Conservation (phyloP, 1,139 yeast species). For the Suhomyces guaymorum region DNA sequence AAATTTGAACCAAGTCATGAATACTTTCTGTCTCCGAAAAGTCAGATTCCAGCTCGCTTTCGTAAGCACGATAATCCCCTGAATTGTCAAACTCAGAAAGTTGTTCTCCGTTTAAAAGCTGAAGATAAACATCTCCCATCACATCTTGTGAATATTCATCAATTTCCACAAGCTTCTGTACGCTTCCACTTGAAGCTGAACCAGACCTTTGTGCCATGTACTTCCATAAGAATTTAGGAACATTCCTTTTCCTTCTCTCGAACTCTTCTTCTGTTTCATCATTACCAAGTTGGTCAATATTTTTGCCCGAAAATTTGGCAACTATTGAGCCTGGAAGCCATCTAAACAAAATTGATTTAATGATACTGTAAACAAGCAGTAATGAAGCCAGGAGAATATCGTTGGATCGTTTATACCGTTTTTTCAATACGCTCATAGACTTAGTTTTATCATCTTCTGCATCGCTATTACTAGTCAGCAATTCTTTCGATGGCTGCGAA, state of each 20-base stretch:
- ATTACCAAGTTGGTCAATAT: too few relatives aligned
- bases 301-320: too few relatives aligned
- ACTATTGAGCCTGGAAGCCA: too few relatives aligned
- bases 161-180: constrained; percentile 7
- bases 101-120: constrained; percentile 28
- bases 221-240: constrained; percentile 30
- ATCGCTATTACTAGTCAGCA: constrained; percentile 18
- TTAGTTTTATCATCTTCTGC: constrained; percentile 11
- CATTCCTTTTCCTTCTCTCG: constrained; percentile 22
- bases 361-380: constrained; percentile 27
- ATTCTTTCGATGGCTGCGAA: constrained; percentile 28
- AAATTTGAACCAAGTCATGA: not conserved
- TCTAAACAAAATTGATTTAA: constrained; percentile 2
- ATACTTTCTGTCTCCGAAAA: constrained; percentile 16
- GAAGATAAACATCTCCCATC: constrained; percentile 23
- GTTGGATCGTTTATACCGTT: constrained; percentile 22
- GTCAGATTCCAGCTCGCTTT: constrained; percentile 24
- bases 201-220: constrained; percentile 15
- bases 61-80: constrained; percentile 33
- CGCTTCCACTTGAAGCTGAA: not conserved
- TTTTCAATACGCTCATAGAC: constrained; percentile 24
- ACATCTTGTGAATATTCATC: constrained; percentile 29
- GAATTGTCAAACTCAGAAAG: constrained; percentile 52
- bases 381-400: constrained; percentile 22
- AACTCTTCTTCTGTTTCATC: constrained; percentile 25